These are phyloP conservation scores for Dicorynia guianensis DNA, from an alignment of 306 rosid genomes.

Conservation along the genomic window DNA sequence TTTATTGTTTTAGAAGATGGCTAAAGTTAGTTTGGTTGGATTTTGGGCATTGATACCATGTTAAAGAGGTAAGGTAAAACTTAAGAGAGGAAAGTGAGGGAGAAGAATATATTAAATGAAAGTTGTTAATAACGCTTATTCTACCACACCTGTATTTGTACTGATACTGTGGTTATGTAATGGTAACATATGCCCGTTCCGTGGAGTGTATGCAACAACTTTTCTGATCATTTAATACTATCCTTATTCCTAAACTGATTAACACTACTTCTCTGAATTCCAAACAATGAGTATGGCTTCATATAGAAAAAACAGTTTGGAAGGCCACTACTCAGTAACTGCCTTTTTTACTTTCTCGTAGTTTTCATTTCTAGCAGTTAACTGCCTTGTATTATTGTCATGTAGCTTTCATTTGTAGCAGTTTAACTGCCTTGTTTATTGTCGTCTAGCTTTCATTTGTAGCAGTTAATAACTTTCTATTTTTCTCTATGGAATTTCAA, in stretches of 20 bases:
- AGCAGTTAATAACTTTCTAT: background rate
- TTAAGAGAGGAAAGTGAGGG: background rate
- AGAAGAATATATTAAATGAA: background rate
- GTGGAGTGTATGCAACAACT: background rate
- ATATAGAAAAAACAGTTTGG: background rate
- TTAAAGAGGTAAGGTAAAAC: too few species aligned
- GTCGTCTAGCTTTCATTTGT: background rate
- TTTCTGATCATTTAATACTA: background rate
- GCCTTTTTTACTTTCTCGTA: background rate
- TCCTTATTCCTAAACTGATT: too few species aligned
- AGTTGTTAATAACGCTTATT: background rate
- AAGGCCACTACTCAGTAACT: background rate
- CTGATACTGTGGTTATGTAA: too few species aligned
- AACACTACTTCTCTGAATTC: background rate
- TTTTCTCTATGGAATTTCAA: slow-evolving; percentile 5
- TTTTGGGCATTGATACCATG: too few species aligned
- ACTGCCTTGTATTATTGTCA: background rate
- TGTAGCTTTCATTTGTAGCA: background rate
- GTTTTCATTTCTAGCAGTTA: background rate
- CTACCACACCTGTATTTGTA: background rate
- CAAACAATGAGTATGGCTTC: background rate
- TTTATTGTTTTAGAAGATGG: too few species aligned
- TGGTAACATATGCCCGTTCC: background rate
- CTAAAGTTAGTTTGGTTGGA: too few species aligned
- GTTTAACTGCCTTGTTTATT: background rate